Evolutionary conservation across 805 yeast species (phyloP).

Genomic region (Cyberlindnera samutprakarnensis): DNA sequence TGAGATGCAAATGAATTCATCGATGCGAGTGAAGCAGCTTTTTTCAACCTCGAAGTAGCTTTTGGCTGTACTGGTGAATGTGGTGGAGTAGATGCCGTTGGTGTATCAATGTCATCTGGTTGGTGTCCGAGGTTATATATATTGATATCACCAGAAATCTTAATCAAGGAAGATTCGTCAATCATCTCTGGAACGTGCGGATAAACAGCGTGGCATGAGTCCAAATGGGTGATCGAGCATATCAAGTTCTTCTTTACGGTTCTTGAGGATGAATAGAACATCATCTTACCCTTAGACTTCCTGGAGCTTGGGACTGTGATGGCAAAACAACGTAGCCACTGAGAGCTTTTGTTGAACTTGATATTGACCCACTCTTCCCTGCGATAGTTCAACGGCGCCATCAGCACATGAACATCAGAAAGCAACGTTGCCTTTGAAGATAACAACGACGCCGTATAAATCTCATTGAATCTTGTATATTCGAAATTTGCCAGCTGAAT

Average conservation of each 20-base stretch:
- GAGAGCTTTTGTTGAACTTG: constrained; percentile 49
- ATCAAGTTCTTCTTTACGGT: constrained; percentile 43
- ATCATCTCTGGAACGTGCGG: constrained; percentile 47
- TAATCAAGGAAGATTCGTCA: constrained; percentile 49
- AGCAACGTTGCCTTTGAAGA: constrained; percentile 50
- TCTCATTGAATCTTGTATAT: constrained; percentile 47
- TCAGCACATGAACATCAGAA: constrained; percentile 50
- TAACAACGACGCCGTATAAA: constrained; percentile 57
- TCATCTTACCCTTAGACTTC: constrained; percentile 38
- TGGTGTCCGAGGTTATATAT: constrained; percentile 23
- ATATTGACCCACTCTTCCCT: constrained; percentile 57
- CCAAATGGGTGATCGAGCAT: constrained; percentile 37
- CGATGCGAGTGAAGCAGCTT: too few species aligned
- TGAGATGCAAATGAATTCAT: constrained; percentile 8
- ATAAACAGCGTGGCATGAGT: constrained; percentile 46
- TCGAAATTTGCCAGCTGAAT: constrained; percentile 51
- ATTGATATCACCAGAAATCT: constrained; percentile 45
- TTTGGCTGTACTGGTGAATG: too few species aligned
- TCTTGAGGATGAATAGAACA: constrained; percentile 43
- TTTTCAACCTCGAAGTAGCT: too few species aligned
- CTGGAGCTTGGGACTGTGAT: constrained; percentile 39
- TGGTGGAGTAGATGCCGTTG: too few species aligned
- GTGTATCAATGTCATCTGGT: constrained; percentile 2
- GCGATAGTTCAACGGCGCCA: constrained; percentile 39
- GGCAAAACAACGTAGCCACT: constrained; percentile 51